These are phyloP conservation scores for Lactifluus echinatus DNA, from an alignment of 768 basidiomycete species.

Conservation along the genomic window DNA sequence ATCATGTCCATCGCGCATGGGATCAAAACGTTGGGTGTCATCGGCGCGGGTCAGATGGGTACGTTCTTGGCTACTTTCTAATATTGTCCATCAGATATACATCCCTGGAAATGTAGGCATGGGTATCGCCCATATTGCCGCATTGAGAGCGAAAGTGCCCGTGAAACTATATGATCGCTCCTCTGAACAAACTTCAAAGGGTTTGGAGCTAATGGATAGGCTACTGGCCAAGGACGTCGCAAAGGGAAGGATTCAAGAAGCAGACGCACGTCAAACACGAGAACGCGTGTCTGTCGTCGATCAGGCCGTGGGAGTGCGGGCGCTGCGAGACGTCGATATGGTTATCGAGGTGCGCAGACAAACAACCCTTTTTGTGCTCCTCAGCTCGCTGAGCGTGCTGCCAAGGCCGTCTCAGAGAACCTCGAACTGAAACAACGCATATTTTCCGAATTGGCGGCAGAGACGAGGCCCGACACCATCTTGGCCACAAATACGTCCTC, in stretches of 20 bases:
- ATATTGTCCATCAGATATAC: not conserved
- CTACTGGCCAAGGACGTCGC: slow-evolving; percentile 83
- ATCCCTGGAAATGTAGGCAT: slow-evolving; percentile 39
- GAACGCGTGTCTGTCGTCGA: slow-evolving; percentile 55
- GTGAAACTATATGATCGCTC: slow-evolving; percentile 83
- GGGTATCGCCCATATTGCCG: slow-evolving; percentile 84
- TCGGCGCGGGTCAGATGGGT: slow-evolving; percentile 79
- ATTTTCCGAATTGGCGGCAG: slow-evolving; percentile 60
- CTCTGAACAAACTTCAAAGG: slow-evolving; percentile 60
- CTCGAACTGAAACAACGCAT: slow-evolving; percentile 69
- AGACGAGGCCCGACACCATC: slow-evolving; percentile 65
- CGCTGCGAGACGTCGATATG: slow-evolving; percentile 76
- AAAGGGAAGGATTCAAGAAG: slow-evolving; percentile 65
- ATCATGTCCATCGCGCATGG: slow-evolving; percentile 58
- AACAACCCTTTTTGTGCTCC: not conserved
- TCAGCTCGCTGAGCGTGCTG: not conserved
- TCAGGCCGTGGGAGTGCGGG: slow-evolving; percentile 40
- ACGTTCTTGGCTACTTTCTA: not conserved
- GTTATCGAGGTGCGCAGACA: slow-evolving; percentile 64
- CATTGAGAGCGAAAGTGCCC: slow-evolving; percentile 76
- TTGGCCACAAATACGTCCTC: slow-evolving; percentile 91
- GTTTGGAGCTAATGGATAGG: slow-evolving; percentile 66
- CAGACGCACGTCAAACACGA: slow-evolving; percentile 66
- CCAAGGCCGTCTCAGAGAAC: slow-evolving; percentile 80
- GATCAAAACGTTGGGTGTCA: slow-evolving; percentile 64